A percentile compares a stretch with the other conserved stretches of the same genome.
phyloP scores from a whole-genome alignment of 805 yeast genomes.

The Candida endomychidarum region DNA sequence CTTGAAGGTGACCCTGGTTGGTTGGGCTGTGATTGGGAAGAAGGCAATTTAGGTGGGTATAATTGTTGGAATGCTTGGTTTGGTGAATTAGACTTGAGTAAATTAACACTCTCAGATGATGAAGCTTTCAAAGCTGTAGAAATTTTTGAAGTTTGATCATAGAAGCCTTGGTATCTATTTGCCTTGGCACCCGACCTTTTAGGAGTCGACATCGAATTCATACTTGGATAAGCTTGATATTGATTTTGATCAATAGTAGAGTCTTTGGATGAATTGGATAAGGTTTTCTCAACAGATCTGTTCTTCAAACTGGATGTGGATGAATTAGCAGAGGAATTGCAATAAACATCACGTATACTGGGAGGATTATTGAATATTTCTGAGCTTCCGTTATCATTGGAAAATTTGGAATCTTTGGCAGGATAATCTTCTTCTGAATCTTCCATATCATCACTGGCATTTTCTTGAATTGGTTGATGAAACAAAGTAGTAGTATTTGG shows the following conservation, averaged over 20 bases:
- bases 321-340: slow-evolving; percentile 33
- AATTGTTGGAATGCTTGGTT: slow-evolving; percentile 11
- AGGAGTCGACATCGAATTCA: slow-evolving; percentile 16
- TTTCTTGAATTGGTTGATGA: slow-evolving; percentile 32
- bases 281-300: slow-evolving; percentile 30
- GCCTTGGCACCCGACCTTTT: slow-evolving; percentile 46
- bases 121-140: slow-evolving; percentile 42
- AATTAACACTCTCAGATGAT: slow-evolving; percentile 24
- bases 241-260: slow-evolving; percentile 14
- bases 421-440: neutral
- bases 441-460: slow-evolving; percentile 12
- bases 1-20: slow-evolving; percentile 1
- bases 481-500: slow-evolving; percentile 21
- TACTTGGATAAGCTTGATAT: slow-evolving; percentile 1
- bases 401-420: neutral
- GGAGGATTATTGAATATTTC: slow-evolving; percentile 24
- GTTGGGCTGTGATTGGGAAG: neutral
- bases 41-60: slow-evolving; percentile 1
- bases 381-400: neutral
- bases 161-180: slow-evolving; percentile 46
- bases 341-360: slow-evolving; percentile 23
- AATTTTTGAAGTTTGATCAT: slow-evolving; percentile 45
- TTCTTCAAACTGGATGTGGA: slow-evolving; percentile 31
- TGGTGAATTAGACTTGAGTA: slow-evolving; percentile 19
- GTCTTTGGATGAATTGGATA: slow-evolving; percentile 34